Percentiles rank a stretch among this genome's conserved stretches.
These are phyloP conservation scores for Auriscalpium orientale DNA, from an alignment of 768 basidiomycete species.

Conservation along the genomic window DNA sequence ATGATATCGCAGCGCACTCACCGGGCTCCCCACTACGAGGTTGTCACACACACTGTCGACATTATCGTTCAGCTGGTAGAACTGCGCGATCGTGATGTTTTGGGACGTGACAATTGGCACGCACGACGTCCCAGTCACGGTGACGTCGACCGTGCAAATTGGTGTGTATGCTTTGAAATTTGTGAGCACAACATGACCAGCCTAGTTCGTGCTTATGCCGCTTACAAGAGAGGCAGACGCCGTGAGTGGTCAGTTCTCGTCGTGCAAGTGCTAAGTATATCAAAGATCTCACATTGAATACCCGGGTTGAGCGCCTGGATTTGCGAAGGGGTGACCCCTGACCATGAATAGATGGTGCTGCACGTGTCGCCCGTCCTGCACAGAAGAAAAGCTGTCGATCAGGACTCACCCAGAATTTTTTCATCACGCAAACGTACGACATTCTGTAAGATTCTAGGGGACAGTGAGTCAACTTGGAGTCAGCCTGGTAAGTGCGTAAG, in stretches of 20 bases:
- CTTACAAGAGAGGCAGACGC: neutral
- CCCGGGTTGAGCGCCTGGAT: constrained; percentile 3
- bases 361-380: neutral
- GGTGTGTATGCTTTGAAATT: neutral
- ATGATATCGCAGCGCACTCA: neutral
- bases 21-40: neutral
- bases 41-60: neutral
- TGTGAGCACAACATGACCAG: neutral
- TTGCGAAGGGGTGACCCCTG: neutral
- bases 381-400: too few relatives aligned
- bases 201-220: neutral
- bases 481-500: neutral
- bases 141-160: constrained; percentile 4
- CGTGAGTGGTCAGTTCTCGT: neutral
- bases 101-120: neutral
- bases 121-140: constrained; percentile 2
- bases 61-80: constrained; percentile 4
- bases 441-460: neutral
- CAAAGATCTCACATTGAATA: neutral
- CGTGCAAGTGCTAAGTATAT: neutral
- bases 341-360: neutral
- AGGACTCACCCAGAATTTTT: neutral
- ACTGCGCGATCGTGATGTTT: neutral
- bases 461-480: neutral
- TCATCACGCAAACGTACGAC: neutral